A percentile compares a stretch with the other conserved stretches of the same genome.
Evolutionary conservation across 2,329 filamentous ascomycete species (phyloP).

Genomic region (Aspergillus sp.): DNA sequence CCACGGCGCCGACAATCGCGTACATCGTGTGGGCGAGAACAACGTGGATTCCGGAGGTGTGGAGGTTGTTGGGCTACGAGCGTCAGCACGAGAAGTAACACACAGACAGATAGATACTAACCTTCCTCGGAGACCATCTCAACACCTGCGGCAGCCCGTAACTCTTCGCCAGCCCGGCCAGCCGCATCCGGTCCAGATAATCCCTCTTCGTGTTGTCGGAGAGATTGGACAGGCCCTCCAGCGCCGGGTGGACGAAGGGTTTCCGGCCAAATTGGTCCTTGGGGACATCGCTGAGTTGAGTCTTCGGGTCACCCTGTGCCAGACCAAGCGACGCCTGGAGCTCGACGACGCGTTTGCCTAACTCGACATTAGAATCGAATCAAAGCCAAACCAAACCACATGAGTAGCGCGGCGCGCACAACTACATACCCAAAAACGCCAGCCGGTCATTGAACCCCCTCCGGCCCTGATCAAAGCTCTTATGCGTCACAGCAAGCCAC

Average conservation of each 20-base stretch:
- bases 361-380: constrained; percentile 3
- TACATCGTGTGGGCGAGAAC: constrained; percentile 71
- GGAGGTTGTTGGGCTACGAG: constrained; percentile 54
- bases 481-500: constrained; percentile 94
- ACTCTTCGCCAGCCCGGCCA: constrained; percentile 58
- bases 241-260: constrained; percentile 60
- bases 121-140: constrained; percentile 79
- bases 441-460: constrained; percentile 91
- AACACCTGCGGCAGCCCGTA: constrained; percentile 67
- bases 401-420: background rate
- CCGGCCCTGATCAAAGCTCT: constrained; percentile 92
- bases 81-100: constrained; percentile 3
- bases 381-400: background rate
- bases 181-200: constrained; percentile 53
- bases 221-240: constrained; percentile 67
- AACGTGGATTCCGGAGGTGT: constrained; percentile 61
- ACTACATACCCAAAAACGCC: constrained; percentile 66
- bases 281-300: constrained; percentile 14
- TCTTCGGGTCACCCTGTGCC: constrained; percentile 38
- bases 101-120: constrained; percentile 29
- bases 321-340: constrained; percentile 57
- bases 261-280: constrained; percentile 48
- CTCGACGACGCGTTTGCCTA: constrained; percentile 55
- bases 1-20: constrained; percentile 78
- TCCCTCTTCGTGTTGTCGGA: constrained; percentile 50